A percentile compares a stretch with the other conserved stretches of the same genome.
These are phyloP conservation scores for Rusavskia elegans DNA, from an alignment of 495 filamentous ascomycete genomes.

Conservation along the genomic window DNA sequence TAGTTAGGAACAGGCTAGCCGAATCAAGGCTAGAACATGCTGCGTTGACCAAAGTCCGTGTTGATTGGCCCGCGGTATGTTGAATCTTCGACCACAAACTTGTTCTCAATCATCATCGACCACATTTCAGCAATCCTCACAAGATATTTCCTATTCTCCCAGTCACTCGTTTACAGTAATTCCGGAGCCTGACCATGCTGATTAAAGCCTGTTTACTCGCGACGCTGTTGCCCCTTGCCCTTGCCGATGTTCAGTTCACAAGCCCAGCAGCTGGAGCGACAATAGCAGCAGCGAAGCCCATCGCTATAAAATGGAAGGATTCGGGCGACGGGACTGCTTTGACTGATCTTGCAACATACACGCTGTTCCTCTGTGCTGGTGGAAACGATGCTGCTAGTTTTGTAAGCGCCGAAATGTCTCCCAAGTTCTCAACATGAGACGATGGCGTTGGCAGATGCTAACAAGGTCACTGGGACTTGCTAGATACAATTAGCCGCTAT, in stretches of 20 bases:
- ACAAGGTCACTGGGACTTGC: not conserved
- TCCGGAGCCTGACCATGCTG: conserved; percentile 13
- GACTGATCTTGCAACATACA: conserved; percentile 36
- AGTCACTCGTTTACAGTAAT: conserved; percentile 2
- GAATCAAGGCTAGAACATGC: not conserved
- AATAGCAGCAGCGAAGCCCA: conserved; percentile 26
- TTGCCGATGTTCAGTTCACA: conserved; percentile 43
- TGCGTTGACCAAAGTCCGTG: not conserved
- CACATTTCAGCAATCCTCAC: too few species aligned
- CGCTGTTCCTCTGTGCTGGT: conserved; percentile 47
- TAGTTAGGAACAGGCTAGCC: too few species aligned
- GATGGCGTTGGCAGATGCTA: too few species aligned
- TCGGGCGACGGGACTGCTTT: conserved; percentile 32
- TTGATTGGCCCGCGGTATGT: not conserved
- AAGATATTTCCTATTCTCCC: not conserved
- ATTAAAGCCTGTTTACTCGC: conserved; percentile 22
- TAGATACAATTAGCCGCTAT: conserved; percentile 30
- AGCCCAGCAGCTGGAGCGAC: conserved; percentile 30
- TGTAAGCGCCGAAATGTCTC: conserved; percentile 14
- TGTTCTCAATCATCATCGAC: not conserved
- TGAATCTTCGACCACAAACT: not conserved
- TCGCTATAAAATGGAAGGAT: conserved; percentile 44
- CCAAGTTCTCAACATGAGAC: too few species aligned
- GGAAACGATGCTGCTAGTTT: conserved; percentile 34
- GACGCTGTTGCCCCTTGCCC: conserved; percentile 23